phyloP scores from a whole-genome alignment of 768 basidiomycete species.

The Collybiopsis confluens region DNA sequence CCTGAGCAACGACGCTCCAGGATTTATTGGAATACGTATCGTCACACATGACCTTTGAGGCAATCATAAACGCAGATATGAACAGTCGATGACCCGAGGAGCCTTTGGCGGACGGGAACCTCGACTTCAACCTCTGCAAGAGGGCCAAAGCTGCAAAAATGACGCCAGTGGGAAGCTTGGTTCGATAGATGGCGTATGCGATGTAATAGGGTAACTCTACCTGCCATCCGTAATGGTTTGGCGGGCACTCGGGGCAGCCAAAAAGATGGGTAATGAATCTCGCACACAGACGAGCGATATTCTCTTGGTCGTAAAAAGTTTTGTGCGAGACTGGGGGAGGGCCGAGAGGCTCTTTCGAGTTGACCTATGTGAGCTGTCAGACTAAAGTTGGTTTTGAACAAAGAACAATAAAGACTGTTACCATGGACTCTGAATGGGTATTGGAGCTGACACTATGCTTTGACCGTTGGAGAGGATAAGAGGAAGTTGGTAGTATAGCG shows the following conservation, averaged over 20 bases:
- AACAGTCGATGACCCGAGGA: slow-evolving; percentile 88
- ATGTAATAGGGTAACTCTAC: slow-evolving; percentile 74
- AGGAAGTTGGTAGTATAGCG: neutral
- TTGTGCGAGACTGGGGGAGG: neutral
- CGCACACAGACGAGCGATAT: slow-evolving; percentile 62
- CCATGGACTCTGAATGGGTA: neutral
- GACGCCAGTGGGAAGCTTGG: slow-evolving; percentile 66
- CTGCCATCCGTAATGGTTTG: slow-evolving; percentile 47
- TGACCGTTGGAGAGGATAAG: neutral
- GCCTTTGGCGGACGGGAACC: slow-evolving; percentile 86
- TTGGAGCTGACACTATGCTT: neutral
- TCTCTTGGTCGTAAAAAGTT: slow-evolving; percentile 72
- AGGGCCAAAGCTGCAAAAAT: slow-evolving; percentile 67
- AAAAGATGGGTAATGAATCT: slow-evolving; percentile 85
- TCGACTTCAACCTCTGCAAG: slow-evolving; percentile 79
- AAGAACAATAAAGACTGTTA: neutral
- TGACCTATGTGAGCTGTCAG: neutral
- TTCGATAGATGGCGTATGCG: slow-evolving; percentile 84
- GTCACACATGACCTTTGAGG: slow-evolving; percentile 87
- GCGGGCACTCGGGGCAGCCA: slow-evolving; percentile 79
- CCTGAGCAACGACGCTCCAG: slow-evolving; percentile 87
- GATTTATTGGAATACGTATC: slow-evolving; percentile 93
- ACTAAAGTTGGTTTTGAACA: neutral
- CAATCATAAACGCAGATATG: slow-evolving; percentile 91
- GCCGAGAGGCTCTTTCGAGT: neutral